Base-by-base conservation (phyloP, 2,329 filamentous ascomycete genomes). In the Metarhizium robertsii region DNA sequence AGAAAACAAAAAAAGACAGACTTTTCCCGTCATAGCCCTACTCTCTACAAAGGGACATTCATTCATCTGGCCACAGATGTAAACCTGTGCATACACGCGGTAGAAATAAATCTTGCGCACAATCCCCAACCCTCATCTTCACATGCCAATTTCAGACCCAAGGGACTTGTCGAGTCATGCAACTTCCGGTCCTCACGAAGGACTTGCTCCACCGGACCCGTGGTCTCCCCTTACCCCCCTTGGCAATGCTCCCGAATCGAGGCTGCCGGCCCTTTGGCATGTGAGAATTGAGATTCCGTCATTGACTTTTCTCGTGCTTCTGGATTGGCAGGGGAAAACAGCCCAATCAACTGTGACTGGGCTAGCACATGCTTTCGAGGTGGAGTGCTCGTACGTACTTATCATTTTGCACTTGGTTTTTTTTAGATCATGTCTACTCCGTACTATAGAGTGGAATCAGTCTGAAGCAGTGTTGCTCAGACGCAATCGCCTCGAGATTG, bases 381-480 rank as follows among this genome's bases (percentile, higher is more conserved):
- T 45, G 42, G 18, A 8, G n/a, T 25, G 16, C n/a, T 40, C 38
- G 7, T 45, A 13, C 42, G 25, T 20, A 1, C 6, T 25, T 42
- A 53, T 34, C 52, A n/a, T 50, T 45, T 46, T 52, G 54, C 52
- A 50, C 49, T 50, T 56, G 42, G 52, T 49, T 53, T 47, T 32
- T 52, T 42, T 40, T 25, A 40, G 43, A 34, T 40, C 16, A 49
- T 54, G 40, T 52, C 34, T 47, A 40, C 20, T 20, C 20, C 20
- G 20, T 20, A 20, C 45, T 7, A 42, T 20, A 50, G 25, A 50
- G 42, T 54, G 36, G 55, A 25, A 45, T 52, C 43, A 48, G 38
- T 51, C 25, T 52, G 18, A 18, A 57, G 53, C 56, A 50, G 50
- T 32, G 50, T 46, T 53, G 50, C 53, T 57, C 50, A 30, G 13